Percentiles rank a stretch among this genome's conserved stretches.
Evolutionary conservation across 2,329 filamentous ascomycete species (phyloP).

Genomic region (Achaetomium macrosporum): DNA sequence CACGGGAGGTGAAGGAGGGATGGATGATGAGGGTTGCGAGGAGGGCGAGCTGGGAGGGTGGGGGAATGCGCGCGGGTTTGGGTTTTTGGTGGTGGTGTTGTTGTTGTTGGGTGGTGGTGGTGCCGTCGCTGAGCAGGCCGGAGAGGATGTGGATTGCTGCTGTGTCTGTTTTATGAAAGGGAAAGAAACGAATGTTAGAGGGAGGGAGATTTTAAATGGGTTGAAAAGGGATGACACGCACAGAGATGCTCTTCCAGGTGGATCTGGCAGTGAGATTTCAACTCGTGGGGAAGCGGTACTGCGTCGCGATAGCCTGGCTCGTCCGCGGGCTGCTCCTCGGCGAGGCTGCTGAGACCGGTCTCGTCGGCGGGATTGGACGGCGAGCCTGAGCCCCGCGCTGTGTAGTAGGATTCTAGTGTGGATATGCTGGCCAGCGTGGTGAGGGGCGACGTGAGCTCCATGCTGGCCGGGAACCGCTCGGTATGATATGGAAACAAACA

Average conservation of each 20-base stretch:
- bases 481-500: no score
- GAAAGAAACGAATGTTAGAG: not conserved
- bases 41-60: conserved; percentile 67
- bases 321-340: not conserved
- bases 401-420: conserved; percentile 22
- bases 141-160: conserved; percentile 60
- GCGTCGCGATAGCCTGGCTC: conserved; percentile 45
- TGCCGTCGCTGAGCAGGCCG: conserved; percentile 53
- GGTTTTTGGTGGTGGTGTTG: not conserved
- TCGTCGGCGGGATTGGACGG: conserved; percentile 13
- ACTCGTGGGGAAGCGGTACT: conserved; percentile 53
- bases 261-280: conserved; percentile 62
- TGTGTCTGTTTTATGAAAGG: conserved; percentile 34
- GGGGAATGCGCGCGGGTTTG: conserved; percentile 56
- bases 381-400: conserved; percentile 16
- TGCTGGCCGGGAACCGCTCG: conserved; percentile 1
- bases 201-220: not conserved
- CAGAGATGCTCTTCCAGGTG: conserved; percentile 68
- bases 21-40: conserved; percentile 79
- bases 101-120: conserved; percentile 24
- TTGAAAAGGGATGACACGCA: conserved; percentile 18
- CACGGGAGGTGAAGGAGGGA: conserved; percentile 69
- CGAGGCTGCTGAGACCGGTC: conserved; percentile 18
- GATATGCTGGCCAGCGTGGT: conserved; percentile 20
- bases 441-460: conserved; percentile 20